Evolutionary conservation across 345 rosid genomes (phyloP), one percentile per base, ranked within the genome.

Genomic region (Streptanthus diversifolius): DNA sequence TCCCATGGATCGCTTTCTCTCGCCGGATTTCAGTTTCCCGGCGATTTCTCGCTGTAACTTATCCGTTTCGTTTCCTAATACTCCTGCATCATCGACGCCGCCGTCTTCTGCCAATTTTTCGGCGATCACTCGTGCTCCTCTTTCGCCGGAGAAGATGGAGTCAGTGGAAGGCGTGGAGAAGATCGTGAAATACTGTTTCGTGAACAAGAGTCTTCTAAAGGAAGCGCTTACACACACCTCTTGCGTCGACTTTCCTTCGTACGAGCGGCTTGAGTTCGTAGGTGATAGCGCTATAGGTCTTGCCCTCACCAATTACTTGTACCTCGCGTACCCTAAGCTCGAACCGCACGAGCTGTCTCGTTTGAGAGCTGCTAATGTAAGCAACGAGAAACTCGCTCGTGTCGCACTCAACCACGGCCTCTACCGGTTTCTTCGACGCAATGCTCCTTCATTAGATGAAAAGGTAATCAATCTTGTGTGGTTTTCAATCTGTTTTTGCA

Each of bases 361-460:
- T 9, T 45, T 92, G 27, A 85, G 95, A 30, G 77, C 95, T 15
- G 90, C 88, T 36, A 90, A 87, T 49, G 74, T 84, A 9, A 86
- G 93, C 33, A 92, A 86, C 2, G 98, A 92, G 85, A 92, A 90
- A 57, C 84, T 92, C 40, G 93, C 98, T 8, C 95, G 95, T 21
- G 88, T 86, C 25, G 85, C 97, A 24, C 59, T 88, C 60, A 80
- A 52, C 9, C 90, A 80, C 19, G 77, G 82, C 0, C 81, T 93
- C 7, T 86, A 83, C 39, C 25, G 22, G 5, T 82, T 77, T 39
- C 61, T 90, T 12, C 75, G 86, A 13, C 88, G 76, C 73, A 85
- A 77, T 60, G 75, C 82, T 44, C 18, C 65, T 48, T 4, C 79
- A 1, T 80, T 85, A n/a, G 90, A 86, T 14, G 82, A 81, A 4